phyloP scores from a whole-genome alignment of 2,329 filamentous ascomycete genomes.

The Colletotrichum orchidophilum region DNA sequence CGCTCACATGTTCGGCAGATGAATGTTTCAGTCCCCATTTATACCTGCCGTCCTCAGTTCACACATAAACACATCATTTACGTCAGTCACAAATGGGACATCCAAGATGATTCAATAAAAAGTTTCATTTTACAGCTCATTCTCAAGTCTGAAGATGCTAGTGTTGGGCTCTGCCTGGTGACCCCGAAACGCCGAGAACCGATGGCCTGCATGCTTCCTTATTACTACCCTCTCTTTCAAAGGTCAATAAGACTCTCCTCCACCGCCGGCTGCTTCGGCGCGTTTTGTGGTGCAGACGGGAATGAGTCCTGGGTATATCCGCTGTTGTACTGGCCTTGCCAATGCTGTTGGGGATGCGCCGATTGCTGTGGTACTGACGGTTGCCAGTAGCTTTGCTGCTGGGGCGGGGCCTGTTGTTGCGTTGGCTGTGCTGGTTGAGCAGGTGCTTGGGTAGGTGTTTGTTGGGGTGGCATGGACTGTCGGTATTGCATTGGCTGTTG shows the following conservation, averaged over 20 bases:
- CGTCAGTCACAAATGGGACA: neutral
- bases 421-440: conserved; percentile 49
- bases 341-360: conserved; percentile 39
- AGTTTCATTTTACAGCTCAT: conserved; percentile 21
- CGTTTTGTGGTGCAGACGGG: conserved; percentile 71
- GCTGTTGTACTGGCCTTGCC: conserved; percentile 41
- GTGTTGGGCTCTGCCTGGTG: conserved; percentile 7
- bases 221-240: conserved; percentile 44
- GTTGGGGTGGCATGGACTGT: conserved; percentile 49
- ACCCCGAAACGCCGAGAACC: conserved; percentile 27
- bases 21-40: neutral
- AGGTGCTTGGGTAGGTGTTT: conserved; percentile 41
- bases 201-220: conserved; percentile 19
- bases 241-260: conserved; percentile 87
- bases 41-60: neutral
- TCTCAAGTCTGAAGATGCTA: conserved; percentile 21
- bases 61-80: neutral
- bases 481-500: conserved; percentile 57
- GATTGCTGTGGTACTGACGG: conserved; percentile 43
- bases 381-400: conserved; percentile 46
- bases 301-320: conserved; percentile 70
- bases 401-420: conserved; percentile 36
- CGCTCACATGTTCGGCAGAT: no score
- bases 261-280: conserved; percentile 65
- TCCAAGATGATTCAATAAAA: conserved; percentile 1